Conservation (phyloP, 1,284 basidiomycete genomes). For the Ceratobasidium sp. region DNA sequence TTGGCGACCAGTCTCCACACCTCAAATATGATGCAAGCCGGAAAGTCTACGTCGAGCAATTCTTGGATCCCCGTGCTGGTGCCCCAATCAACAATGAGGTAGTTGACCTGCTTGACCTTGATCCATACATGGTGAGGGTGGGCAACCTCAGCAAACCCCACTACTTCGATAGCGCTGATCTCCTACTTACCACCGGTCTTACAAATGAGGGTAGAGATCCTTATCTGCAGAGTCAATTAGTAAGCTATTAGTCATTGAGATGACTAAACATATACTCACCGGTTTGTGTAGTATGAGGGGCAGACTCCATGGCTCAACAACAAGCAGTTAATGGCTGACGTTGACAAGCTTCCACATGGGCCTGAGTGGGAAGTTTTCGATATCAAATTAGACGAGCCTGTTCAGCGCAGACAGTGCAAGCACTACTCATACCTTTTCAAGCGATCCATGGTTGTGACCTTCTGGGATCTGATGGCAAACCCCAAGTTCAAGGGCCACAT, state of each 20-base stretch:
- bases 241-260: not conserved
- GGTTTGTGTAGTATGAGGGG: not conserved
- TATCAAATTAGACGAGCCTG: not conserved
- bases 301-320: conserved; percentile 17
- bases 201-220: not conserved
- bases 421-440: conserved; percentile 7
- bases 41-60: conserved; percentile 3
- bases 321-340: not conserved
- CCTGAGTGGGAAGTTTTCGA: conserved; percentile 7
- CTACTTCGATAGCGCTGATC: conserved; percentile 4
- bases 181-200: conserved; percentile 18
- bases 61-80: conserved; percentile 1
- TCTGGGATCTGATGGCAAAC: conserved; percentile 39
- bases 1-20: too few relatives aligned
- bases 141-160: conserved; percentile 1
- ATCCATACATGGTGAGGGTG: conserved; percentile 2
- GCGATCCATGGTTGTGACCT: not conserved
- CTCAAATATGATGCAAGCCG: not conserved
- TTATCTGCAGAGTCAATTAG: conserved; percentile 20
- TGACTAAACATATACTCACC: not conserved
- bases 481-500: conserved; percentile 33
- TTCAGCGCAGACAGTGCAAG: not conserved
- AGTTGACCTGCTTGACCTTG: not conserved
- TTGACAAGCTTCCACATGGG: conserved; percentile 24
- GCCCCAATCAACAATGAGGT: conserved; percentile 6